Conservation (phyloP, 805 yeast genomes). For the Hanseniaspora thailandica region DNA sequence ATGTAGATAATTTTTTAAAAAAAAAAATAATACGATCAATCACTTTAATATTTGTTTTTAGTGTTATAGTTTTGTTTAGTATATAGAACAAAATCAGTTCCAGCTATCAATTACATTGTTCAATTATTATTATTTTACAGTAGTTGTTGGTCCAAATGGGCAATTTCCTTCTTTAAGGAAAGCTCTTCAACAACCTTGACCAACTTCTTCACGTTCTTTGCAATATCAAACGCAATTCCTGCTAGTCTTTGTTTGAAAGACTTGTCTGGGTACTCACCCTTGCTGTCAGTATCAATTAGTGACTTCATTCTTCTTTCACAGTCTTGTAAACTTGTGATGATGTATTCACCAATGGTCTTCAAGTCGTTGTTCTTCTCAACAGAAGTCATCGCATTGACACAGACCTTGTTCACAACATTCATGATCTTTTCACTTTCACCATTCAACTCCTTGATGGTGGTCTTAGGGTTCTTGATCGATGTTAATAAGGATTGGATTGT, state of each 20-base stretch:
- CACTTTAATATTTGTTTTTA: too few species aligned
- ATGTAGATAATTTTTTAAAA: background rate
- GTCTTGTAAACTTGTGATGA: slow-evolving; percentile 73
- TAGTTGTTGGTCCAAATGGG: slow-evolving; percentile 59
- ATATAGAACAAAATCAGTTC: too few species aligned
- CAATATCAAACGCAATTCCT: slow-evolving; percentile 91
- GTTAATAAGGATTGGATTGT: slow-evolving; percentile 74
- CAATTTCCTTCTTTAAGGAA: slow-evolving; percentile 74
- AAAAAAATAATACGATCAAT: background rate
- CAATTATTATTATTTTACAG: background rate
- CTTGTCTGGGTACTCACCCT: slow-evolving; percentile 66
- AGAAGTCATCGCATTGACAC: slow-evolving; percentile 73
- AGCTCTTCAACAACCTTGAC: slow-evolving; percentile 95
- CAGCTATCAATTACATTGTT: background rate
- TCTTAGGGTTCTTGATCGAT: slow-evolving; percentile 64
- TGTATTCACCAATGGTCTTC: slow-evolving; percentile 86
- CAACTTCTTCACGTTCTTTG: slow-evolving; percentile 88
- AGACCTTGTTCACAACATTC: slow-evolving; percentile 71
- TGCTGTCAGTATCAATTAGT: slow-evolving; percentile 35
- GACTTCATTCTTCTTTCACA: slow-evolving; percentile 73
- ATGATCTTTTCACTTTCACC: slow-evolving; percentile 66
- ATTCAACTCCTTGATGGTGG: slow-evolving; percentile 63
- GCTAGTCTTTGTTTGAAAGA: slow-evolving; percentile 88
- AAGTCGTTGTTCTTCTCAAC: slow-evolving; percentile 76
- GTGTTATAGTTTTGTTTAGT: too few species aligned